Evolutionary conservation across 225 moss, liverwort and hornwort species (phyloP).

Genomic region (Neckera pumila): DNA sequence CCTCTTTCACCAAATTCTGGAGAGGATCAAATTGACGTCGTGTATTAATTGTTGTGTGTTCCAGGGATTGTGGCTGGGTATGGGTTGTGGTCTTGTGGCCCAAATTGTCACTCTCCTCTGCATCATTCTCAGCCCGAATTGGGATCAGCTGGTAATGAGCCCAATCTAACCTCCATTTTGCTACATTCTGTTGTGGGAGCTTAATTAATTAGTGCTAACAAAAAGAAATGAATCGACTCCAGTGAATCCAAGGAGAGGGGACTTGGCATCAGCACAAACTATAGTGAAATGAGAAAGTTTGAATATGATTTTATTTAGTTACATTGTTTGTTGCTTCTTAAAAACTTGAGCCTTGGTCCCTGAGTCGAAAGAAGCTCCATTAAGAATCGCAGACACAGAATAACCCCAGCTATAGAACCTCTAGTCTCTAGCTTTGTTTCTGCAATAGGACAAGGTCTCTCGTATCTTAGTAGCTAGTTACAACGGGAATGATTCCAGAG

Average conservation of each 20-base stretch:
- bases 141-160: conserved; percentile 31
- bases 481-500: not conserved
- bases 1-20: not conserved
- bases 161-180: not conserved
- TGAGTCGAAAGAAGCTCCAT: not conserved
- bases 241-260: not conserved
- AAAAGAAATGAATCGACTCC: not conserved
- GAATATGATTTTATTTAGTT: not conserved
- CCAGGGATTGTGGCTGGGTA: conserved; percentile 41
- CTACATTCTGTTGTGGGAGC: not conserved
- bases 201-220: not conserved
- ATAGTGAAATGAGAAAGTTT: not conserved
- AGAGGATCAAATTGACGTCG: not conserved
- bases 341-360: not conserved
- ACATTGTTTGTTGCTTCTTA: not conserved
- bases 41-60: not conserved
- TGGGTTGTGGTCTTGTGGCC: conserved; percentile 30
- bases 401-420: not conserved
- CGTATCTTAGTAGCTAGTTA: not conserved
- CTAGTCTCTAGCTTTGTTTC: not conserved
- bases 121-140: conserved; percentile 14
- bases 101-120: conserved; percentile 4
- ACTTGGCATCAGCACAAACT: not conserved
- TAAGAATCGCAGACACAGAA: not conserved
- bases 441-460: not conserved